Conservation (phyloP, 2,329 filamentous ascomycete genomes). For the Paecilomyces sp. region DNA sequence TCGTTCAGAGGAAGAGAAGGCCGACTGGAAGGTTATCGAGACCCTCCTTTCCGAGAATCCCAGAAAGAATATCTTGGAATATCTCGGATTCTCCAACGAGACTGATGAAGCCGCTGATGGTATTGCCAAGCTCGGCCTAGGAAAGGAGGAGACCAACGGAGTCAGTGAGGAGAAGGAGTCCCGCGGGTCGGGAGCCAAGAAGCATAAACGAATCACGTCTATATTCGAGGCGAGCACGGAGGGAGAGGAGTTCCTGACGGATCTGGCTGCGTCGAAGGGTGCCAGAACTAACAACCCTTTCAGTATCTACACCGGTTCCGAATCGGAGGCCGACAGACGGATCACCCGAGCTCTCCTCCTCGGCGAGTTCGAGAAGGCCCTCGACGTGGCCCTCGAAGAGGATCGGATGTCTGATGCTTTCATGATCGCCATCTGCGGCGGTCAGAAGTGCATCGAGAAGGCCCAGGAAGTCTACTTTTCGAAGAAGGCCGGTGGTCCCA, state of each 20-base stretch:
- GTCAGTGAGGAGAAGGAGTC: slow-evolving; percentile 41
- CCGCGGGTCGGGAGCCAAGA: slow-evolving; percentile 41
- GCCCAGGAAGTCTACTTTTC: slow-evolving; percentile 87
- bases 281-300: slow-evolving; percentile 93
- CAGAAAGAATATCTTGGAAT: slow-evolving; percentile 77
- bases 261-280: slow-evolving; percentile 78
- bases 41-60: slow-evolving; percentile 79
- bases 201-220: slow-evolving; percentile 60
- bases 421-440: slow-evolving; percentile 94
- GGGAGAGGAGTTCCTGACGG: slow-evolving; percentile 78
- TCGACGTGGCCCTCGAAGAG: slow-evolving; percentile 81
- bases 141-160: slow-evolving; percentile 37
- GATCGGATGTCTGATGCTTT: slow-evolving; percentile 92
- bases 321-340: slow-evolving; percentile 73
- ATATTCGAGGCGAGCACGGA: slow-evolving; percentile 72
- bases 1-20: slow-evolving; percentile 82
- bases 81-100: slow-evolving; percentile 72
- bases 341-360: slow-evolving; percentile 86
- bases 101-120: slow-evolving; percentile 45
- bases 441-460: slow-evolving; percentile 87
- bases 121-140: slow-evolving; percentile 34
- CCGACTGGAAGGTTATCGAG: slow-evolving; percentile 92
- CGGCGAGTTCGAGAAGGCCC: slow-evolving; percentile 82
- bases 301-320: slow-evolving; percentile 76
- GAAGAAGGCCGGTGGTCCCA: slow-evolving; percentile 72